Conservation (phyloP, 2,329 filamentous ascomycete genomes). For the Chaetothyriales sp. region DNA sequence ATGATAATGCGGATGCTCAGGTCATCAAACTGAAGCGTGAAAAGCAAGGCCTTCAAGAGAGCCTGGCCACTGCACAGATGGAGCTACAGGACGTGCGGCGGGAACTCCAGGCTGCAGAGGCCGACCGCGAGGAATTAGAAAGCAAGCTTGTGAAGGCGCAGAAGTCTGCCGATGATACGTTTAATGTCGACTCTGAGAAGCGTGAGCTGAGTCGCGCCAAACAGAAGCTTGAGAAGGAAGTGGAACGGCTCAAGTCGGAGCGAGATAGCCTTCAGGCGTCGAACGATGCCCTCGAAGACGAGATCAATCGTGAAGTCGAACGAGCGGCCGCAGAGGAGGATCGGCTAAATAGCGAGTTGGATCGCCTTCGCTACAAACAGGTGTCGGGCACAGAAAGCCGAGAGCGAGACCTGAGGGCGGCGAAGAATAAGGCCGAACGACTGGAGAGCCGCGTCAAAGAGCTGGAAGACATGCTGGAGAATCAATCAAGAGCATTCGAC, state of each 20-base stretch:
- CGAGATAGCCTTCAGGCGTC: slow-evolving; percentile 42
- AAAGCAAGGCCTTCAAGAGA: slow-evolving; percentile 48
- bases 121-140: slow-evolving; percentile 53
- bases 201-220: slow-evolving; percentile 53
- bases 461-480: slow-evolving; percentile 38
- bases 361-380: slow-evolving; percentile 39
- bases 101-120: slow-evolving; percentile 43
- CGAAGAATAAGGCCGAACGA: slow-evolving; percentile 48
- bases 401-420: slow-evolving; percentile 34
- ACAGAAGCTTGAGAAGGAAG: slow-evolving; percentile 51
- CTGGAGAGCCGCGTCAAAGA: slow-evolving; percentile 43
- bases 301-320: slow-evolving; percentile 51
- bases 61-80: slow-evolving; percentile 42
- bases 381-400: slow-evolving; percentile 24
- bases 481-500: slow-evolving; percentile 33
- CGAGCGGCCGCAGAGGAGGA: slow-evolving; percentile 52
- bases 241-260: slow-evolving; percentile 50
- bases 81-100: slow-evolving; percentile 46
- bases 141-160: slow-evolving; percentile 42
- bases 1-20: slow-evolving; percentile 44
- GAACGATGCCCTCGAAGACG: slow-evolving; percentile 44
- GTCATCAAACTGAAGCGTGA: slow-evolving; percentile 44
- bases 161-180: slow-evolving; percentile 42
- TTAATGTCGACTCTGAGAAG: slow-evolving; percentile 52
- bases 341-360: slow-evolving; percentile 36